phyloP scores from a whole-genome alignment of 148 eudicot genomes.

The Fagopyrum homotropicum region DNA sequence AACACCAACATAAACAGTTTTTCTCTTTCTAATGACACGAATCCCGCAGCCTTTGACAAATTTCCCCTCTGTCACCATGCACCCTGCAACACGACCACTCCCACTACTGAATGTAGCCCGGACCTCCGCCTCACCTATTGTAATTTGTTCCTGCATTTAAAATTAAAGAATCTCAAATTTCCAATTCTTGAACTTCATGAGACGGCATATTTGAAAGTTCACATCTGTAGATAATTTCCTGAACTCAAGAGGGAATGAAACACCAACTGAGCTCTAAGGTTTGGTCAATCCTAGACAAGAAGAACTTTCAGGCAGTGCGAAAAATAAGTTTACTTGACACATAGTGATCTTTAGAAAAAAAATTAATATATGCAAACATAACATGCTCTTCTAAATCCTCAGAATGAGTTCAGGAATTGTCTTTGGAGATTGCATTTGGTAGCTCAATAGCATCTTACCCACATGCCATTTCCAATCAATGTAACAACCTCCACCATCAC shows the following conservation, averaged over 20 bases:
- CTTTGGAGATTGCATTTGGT: background rate
- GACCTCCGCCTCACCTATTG: conserved; percentile 81
- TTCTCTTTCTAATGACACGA: conserved; percentile 63
- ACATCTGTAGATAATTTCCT: background rate
- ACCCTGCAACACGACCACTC: conserved; percentile 98
- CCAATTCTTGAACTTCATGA: conserved; percentile 3
- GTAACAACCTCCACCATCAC: background rate
- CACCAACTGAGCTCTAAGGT: background rate
- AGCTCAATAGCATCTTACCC: background rate
- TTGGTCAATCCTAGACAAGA: background rate
- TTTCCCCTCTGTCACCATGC: conserved; percentile 96
- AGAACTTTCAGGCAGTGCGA: background rate
- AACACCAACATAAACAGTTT: conserved; percentile 56
- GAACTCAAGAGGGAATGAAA: background rate
- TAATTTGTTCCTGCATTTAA: conserved; percentile 66
- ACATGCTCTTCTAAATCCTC: background rate
- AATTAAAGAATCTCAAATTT: background rate
- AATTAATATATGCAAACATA: background rate
- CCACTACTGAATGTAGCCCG: conserved; percentile 93
- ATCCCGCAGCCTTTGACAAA: conserved; percentile 76
- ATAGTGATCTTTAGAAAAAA: background rate
- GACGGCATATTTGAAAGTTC: background rate
- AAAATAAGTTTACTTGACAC: background rate
- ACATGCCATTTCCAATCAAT: background rate
- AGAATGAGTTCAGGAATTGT: background rate